Evolutionary conservation across 257 asterid genomes (phyloP).

Genomic region (Primulina tabacum): DNA sequence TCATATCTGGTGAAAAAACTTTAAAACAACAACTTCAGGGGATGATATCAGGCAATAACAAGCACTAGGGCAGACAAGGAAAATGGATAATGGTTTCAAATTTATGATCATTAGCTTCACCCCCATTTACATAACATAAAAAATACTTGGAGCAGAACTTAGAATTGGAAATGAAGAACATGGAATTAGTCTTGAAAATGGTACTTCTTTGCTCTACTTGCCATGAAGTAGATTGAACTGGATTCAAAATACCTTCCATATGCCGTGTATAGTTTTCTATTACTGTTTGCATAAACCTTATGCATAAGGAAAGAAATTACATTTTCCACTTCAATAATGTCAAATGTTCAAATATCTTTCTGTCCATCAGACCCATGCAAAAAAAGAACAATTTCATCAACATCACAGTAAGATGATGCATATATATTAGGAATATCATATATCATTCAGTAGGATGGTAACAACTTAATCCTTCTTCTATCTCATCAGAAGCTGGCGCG

Average conservation of each 20-base stretch:
- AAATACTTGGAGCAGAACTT: not conserved
- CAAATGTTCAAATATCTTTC: not conserved
- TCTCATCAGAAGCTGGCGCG: too few relatives aligned
- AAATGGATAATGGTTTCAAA: not conserved
- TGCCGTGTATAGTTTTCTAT: not conserved
- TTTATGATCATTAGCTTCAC: not conserved
- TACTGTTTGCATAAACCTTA: not conserved
- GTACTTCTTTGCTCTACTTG: not conserved
- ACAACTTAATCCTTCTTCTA: too few relatives aligned
- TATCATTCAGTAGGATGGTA: not conserved
- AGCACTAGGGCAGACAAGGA: not conserved
- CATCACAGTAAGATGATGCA: not conserved
- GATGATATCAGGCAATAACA: constrained; percentile 1
- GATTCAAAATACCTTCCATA: not conserved
- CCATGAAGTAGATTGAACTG: not conserved
- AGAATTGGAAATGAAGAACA: not conserved
- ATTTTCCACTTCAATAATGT: not conserved
- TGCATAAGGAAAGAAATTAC: not conserved
- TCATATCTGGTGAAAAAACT: not conserved
- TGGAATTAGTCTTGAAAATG: not conserved
- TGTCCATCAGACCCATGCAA: constrained; percentile 1
- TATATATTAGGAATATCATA: not conserved
- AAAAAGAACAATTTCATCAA: not conserved
- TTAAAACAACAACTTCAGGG: not conserved
- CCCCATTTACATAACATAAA: not conserved